These are phyloP conservation scores for Microsporum canis DNA, from an alignment of 2,329 filamentous ascomycete genomes.

Conservation along the genomic window DNA sequence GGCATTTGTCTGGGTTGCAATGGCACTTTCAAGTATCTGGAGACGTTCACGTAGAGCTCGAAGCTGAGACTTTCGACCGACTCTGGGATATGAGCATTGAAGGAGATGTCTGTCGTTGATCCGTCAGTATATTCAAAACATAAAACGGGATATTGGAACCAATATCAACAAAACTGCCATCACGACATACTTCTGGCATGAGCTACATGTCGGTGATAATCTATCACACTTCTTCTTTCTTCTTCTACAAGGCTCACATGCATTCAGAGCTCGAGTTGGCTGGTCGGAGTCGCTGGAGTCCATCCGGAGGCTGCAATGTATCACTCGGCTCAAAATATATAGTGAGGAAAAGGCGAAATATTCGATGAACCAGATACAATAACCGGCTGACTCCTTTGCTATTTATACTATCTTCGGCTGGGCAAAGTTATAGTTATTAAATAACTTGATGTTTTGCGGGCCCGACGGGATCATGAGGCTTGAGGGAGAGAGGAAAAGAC, in stretches of 20 bases:
- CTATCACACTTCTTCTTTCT: slow-evolving; percentile 11
- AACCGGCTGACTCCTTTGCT: not conserved
- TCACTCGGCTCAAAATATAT: not conserved
- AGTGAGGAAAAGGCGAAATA: not conserved
- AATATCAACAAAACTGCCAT: no score
- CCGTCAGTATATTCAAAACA: not conserved
- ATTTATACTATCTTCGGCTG: not conserved
- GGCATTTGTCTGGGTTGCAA: not conserved
- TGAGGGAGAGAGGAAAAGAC: not conserved
- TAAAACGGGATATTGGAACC: not conserved
- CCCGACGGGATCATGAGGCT: not conserved
- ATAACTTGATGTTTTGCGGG: not conserved
- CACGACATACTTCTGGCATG: slow-evolving; percentile 5
- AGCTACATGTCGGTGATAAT: slow-evolving; percentile 1
- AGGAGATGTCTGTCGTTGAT: slow-evolving; percentile 1
- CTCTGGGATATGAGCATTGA: slow-evolving; percentile 4
- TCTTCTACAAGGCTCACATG: slow-evolving; percentile 8
- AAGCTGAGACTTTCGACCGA: not conserved
- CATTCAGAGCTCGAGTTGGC: not conserved
- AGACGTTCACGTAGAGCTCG: slow-evolving; percentile 4
- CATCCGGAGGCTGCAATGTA: not conserved
- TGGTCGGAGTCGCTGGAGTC: not conserved
- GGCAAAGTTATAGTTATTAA: not conserved
- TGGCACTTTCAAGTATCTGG: not conserved
- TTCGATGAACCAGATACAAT: not conserved